Evolutionary conservation across 2,329 filamentous ascomycete genomes (phyloP).

Genomic region (Fusarium setosum): DNA sequence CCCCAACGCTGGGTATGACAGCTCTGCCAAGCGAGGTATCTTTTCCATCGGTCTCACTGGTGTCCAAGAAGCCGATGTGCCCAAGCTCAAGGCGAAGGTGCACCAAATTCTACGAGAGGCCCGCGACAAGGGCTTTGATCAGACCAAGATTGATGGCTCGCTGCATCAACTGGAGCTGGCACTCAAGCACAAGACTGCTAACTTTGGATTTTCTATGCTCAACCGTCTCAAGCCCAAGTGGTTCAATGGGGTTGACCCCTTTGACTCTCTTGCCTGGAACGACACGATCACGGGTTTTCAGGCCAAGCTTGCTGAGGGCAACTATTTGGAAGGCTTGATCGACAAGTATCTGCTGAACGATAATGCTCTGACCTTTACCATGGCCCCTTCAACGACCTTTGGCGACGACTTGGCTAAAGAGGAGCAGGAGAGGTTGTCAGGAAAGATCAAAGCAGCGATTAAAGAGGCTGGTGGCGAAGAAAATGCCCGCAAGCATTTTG

Average conservation of each 20-base stretch:
- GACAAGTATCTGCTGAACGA: constrained; percentile 93
- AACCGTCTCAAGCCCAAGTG: constrained; percentile 90
- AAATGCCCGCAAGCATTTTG: constrained; percentile 77
- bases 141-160: constrained; percentile 91
- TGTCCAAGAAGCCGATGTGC: constrained; percentile 83
- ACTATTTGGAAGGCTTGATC: constrained; percentile 85
- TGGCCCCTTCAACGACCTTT: constrained; percentile 85
- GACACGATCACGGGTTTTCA: constrained; percentile 88
- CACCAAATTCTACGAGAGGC: constrained; percentile 78
- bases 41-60: constrained; percentile 93
- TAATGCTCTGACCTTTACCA: constrained; percentile 90
- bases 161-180: constrained; percentile 94
- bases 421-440: constrained; percentile 78
- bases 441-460: constrained; percentile 78
- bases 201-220: constrained; percentile 91
- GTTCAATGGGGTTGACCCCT: constrained; percentile 96
- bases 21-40: constrained; percentile 79
- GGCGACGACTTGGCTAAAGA: constrained; percentile 79
- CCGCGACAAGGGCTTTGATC: constrained; percentile 82
- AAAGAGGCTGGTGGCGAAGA: constrained; percentile 76
- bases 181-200: constrained; percentile 95
- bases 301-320: constrained; percentile 75
- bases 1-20: constrained; percentile 92
- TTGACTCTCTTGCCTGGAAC: constrained; percentile 92
- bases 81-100: constrained; percentile 80